A percentile compares a stretch with the other conserved stretches of the same genome.
Conservation (phyloP, 1,139 yeast species). For the Kurtzmaniella quercitrusa region DNA sequence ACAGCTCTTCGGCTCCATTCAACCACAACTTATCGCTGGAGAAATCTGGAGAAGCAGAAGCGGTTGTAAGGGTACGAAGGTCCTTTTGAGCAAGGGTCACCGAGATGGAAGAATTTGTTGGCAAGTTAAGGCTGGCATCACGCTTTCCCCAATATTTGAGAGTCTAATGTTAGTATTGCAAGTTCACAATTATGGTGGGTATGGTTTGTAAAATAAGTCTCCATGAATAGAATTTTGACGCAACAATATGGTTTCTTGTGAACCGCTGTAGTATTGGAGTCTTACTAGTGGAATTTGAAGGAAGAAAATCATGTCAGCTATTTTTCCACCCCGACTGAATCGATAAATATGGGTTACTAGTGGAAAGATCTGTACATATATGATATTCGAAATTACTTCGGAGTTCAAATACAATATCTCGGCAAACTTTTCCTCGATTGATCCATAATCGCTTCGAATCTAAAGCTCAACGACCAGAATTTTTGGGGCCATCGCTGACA, state of each 20-base stretch:
- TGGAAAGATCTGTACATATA: no score
- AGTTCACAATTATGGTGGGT: conserved; percentile 12
- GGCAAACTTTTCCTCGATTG: no score
- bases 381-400: no score
- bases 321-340: no score
- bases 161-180: conserved; percentile 47
- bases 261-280: no score
- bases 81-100: conserved; percentile 91
- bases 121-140: conserved; percentile 79
- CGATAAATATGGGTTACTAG: no score
- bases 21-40: conserved; percentile 68
- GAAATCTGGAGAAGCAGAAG: conserved; percentile 59
- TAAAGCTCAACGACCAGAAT: not conserved
- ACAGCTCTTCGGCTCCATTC: conserved; percentile 70
- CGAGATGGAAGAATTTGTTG: conserved; percentile 93
- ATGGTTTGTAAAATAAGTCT: conserved; percentile 13
- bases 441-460: no score
- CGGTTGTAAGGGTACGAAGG: conserved; percentile 86
- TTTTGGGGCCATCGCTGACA: not conserved
- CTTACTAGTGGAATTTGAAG: no score
- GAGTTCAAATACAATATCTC: no score
- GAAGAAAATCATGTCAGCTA: no score
- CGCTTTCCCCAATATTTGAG: conserved; percentile 98
- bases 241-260: no score
- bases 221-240: no score